Evolutionary conservation across 2,329 filamentous ascomycete species (phyloP), one percentile per base, ranked within the genome.

Genomic region (Monosporascus sp.): DNA sequence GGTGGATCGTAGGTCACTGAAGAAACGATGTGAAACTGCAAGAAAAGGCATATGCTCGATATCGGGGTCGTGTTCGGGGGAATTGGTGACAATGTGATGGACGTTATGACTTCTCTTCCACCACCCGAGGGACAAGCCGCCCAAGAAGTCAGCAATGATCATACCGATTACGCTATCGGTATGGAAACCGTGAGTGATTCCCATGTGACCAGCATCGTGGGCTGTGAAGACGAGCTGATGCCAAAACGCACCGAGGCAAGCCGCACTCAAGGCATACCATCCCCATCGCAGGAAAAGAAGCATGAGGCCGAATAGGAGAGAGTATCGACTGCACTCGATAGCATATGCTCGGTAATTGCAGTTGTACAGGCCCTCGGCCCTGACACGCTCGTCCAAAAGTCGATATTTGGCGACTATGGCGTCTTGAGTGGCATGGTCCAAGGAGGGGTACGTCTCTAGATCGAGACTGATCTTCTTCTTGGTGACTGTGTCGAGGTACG

Each of bases 21-120:
- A 81, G 63, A 94, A 87, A 24, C 90, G 84, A 62, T 95, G 90
- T 2, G 89, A 91, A 31, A 94, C 83, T 54, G 90, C 90, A 68
- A 97, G 90, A 68, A 96, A 86, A 3, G 92, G 92, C 70, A 96
- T 82, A 68, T 96, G 88, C 68, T 93, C 84, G 62, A 97, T 97
- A 68, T 97, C 93, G 0, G 94, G 93, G 67, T 97, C 93, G 67
- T 97, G 93, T 70, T 97, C 94, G 15, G 92, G 89, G 44, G 88
- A 88, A 69, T 97, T 97, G 18, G 94, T 97, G 50, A 97, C 88
- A 61, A 97, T 91, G 66, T 97, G 93, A 68, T 97, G 93, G 8
- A 97, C 91, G 65, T 97, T 97, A 71, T 97, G 93, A 68, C 85
- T 97, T 56, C 84, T 81, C 72, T 97, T 97, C 93, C 94, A 99